These are phyloP conservation scores for Didymosphaeria variabile DNA, from an alignment of 2,329 filamentous ascomycete species.

Conservation along the genomic window DNA sequence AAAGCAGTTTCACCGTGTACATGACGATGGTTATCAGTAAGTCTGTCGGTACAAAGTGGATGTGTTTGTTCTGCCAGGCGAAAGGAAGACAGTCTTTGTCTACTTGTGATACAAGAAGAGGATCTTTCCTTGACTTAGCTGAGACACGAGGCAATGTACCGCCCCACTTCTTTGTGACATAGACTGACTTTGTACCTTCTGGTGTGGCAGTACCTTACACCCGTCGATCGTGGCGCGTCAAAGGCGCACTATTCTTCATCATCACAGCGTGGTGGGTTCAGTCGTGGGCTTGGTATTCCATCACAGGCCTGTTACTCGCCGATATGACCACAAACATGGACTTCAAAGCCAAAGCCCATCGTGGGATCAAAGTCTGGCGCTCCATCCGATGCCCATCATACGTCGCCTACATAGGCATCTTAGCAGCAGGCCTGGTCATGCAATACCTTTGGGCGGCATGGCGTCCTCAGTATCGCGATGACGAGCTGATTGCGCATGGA, in stretches of 20 bases:
- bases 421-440: slow-evolving; percentile 47
- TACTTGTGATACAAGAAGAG: too few relatives aligned
- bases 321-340: slow-evolving; percentile 51
- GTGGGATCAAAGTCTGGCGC: slow-evolving; percentile 14
- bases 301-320: slow-evolving; percentile 57
- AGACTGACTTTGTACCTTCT: too few relatives aligned
- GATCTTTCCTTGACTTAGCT: too few relatives aligned
- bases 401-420: slow-evolving; percentile 33
- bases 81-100: too few relatives aligned
- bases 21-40: slow-evolving; percentile 53
- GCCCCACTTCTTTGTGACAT: too few relatives aligned
- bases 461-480: slow-evolving; percentile 39
- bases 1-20: slow-evolving; percentile 51
- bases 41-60: too few relatives aligned
- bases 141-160: too few relatives aligned
- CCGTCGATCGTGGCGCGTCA: slow-evolving; percentile 48
- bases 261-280: slow-evolving; percentile 56
- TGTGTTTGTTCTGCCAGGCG: too few relatives aligned
- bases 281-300: slow-evolving; percentile 54
- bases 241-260: slow-evolving; percentile 47
- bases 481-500: slow-evolving; percentile 50
- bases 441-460: slow-evolving; percentile 52
- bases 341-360: slow-evolving; percentile 35
- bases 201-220: slow-evolving; percentile 45
- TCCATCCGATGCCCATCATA: slow-evolving; percentile 29